Base-by-base conservation (phyloP, 257 asterid species). In the Nicotiana attenuata region DNA sequence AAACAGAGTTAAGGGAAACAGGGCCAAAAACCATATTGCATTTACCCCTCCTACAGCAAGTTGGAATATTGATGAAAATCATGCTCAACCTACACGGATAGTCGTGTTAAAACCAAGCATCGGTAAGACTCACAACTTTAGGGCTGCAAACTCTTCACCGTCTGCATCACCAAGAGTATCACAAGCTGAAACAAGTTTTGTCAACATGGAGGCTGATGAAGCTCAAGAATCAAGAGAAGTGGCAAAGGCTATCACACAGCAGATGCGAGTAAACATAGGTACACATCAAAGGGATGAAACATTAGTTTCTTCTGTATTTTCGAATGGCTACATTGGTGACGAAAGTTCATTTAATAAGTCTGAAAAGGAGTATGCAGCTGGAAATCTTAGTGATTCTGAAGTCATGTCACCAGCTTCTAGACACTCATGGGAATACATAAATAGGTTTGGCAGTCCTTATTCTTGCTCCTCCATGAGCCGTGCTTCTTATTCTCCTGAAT, bases 91-190 rank as follows among this genome's bases (percentile, higher is more conserved):
- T 33, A 94, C 97, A n/a, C 93, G 98, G 73, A 97, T 97, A 82
- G 98, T 97, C 45, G 98, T 97, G 83, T 91, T 97, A 77, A 97
- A 97, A 82, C 98, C 99, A 75, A 91, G 94, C 90, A 85, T 88
- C 68, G 91, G 89, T 35, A 96, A 85, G 81, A 82, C 87, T 82
- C 89, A 76, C 41, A 89, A 90, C 75, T 85, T 83, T 33, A 89
- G 85, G 88, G 90, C 89, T 57, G 83, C 78, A 76, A 88, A 75
- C 67, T 91, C 93, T 56, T 91, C 93, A 31, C 91, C 85, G 38
- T 84, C 86, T 56, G 83, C 86, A 81, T 92, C 96, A 57, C 90
- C 90, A 50, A 84, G 90, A 64, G 55, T 80, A 76, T 71, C 87
- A 69, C 89, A 85, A 3, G 84, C 87, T 20, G 92, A 87, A 75